Conservation (phyloP, 192 early-diverging fungal species). For the Kappamyces sp. region DNA sequence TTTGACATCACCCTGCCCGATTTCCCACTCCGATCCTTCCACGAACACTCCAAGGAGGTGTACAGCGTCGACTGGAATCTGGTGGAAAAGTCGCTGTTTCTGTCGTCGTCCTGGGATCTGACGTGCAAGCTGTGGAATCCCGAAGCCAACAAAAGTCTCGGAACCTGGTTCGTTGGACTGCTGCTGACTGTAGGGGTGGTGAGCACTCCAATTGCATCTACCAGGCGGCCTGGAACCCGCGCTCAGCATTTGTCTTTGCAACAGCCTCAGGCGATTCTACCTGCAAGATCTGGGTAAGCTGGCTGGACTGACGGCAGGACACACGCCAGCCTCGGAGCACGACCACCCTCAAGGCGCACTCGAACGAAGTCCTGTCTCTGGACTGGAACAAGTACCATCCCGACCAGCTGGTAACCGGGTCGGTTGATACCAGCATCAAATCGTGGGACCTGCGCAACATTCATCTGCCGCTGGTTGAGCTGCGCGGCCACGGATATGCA, state of each 20-base stretch:
- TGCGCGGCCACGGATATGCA: conserved; percentile 89
- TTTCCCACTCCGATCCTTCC: conserved; percentile 84
- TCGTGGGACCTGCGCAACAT: conserved; percentile 87
- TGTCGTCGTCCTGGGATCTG: conserved; percentile 93
- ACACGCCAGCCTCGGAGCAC: conserved; percentile 53
- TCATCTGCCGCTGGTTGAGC: conserved; percentile 60
- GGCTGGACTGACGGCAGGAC: conserved; percentile 32
- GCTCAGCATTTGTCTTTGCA: conserved; percentile 68
- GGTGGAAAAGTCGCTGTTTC: conserved; percentile 78
- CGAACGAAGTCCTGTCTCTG: conserved; percentile 78
- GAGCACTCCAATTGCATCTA: conserved; percentile 96
- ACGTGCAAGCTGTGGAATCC: conserved; percentile 96
- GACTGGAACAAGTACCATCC: conserved; percentile 98
- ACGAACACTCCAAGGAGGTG: conserved; percentile 90
- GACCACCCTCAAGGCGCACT: conserved; percentile 61
- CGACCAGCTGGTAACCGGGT: conserved; percentile 77
- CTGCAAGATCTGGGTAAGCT: conserved; percentile 71
- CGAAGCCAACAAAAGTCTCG: conserved; percentile 63
- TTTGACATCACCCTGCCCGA: conserved; percentile 83
- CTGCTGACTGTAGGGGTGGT: conserved; percentile 11
- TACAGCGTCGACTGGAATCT: conserved; percentile 95
- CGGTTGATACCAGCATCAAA: conserved; percentile 82
- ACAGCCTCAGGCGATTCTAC: conserved; percentile 88
- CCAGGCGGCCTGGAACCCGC: conserved; percentile 77
- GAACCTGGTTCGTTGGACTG: conserved; percentile 48